A percentile compares a stretch with the other conserved stretches of the same genome.
These are phyloP conservation scores for Suhomyces wounanorum DNA, from an alignment of 1,139 yeast genomes.

Conservation along the genomic window DNA sequence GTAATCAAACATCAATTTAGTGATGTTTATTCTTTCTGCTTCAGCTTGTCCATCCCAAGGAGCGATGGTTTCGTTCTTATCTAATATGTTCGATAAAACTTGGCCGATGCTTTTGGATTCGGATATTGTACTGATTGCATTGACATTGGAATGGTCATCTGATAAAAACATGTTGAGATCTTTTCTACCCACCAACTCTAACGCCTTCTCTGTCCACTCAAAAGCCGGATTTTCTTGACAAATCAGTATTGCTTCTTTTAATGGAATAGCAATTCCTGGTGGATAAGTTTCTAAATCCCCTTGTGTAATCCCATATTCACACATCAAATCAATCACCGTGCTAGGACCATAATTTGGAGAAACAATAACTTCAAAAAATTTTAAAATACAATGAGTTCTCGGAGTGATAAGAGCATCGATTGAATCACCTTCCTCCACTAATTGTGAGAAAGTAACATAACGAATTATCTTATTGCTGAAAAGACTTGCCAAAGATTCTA, in stretches of 20 bases:
- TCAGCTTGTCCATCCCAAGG: slow-evolving; percentile 73
- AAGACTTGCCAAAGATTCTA: slow-evolving; percentile 55
- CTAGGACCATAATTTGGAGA: slow-evolving; percentile 52
- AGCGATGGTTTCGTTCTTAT: slow-evolving; percentile 45
- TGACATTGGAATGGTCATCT: slow-evolving; percentile 8
- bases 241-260: slow-evolving; percentile 58
- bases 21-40: slow-evolving; percentile 64
- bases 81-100: slow-evolving; percentile 48
- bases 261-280: slow-evolving; percentile 65
- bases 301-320: slow-evolving; percentile 52
- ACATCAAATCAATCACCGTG: slow-evolving; percentile 61
- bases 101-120: slow-evolving; percentile 49
- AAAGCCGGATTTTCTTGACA: slow-evolving; percentile 60
- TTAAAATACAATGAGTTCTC: slow-evolving; percentile 57
- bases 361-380: slow-evolving; percentile 63
- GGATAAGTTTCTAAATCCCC: slow-evolving; percentile 71
- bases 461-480: slow-evolving; percentile 49
- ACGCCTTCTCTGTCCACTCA: slow-evolving; percentile 50
- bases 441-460: slow-evolving; percentile 67
- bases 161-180: slow-evolving; percentile 51
- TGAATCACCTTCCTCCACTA: slow-evolving; percentile 63
- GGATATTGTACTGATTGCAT: slow-evolving; percentile 12
- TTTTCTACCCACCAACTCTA: slow-evolving; percentile 65
- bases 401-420: slow-evolving; percentile 67
- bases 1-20: slow-evolving; percentile 69